These are phyloP conservation scores for Vachellia collinsii DNA, from an alignment of 306 rosid species.

Conservation along the genomic window DNA sequence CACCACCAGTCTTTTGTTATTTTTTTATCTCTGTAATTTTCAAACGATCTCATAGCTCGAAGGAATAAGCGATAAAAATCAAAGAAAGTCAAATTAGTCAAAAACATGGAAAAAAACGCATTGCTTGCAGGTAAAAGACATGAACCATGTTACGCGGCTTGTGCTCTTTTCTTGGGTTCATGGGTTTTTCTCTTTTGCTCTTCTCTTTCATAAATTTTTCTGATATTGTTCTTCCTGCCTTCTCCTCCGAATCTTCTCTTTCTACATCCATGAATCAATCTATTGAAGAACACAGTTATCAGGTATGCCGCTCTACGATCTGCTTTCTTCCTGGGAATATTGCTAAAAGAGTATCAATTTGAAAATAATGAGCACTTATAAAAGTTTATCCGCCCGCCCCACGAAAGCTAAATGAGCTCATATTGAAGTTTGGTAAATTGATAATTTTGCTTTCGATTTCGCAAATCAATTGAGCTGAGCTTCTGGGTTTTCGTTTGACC, in stretches of 20 bases:
- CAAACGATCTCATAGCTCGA: not conserved
- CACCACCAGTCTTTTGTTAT: too few species aligned
- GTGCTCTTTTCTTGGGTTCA: conserved; percentile 12
- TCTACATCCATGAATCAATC: conserved; percentile 8
- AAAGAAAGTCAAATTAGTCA: not conserved
- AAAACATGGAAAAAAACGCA: not conserved
- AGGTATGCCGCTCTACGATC: conserved; percentile 17
- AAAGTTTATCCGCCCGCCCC: not conserved
- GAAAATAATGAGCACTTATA: not conserved
- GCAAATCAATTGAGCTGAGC: not conserved
- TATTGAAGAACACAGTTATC: not conserved
- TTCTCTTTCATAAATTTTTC: not conserved
- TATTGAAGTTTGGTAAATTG: not conserved
- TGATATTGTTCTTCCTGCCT: not conserved
- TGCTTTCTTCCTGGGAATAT: not conserved
- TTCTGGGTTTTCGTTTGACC: conserved; percentile 26
- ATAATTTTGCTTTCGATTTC: conserved; percentile 25
- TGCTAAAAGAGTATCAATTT: not conserved
- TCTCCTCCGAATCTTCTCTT: not conserved
- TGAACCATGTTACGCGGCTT: conserved; percentile 13
- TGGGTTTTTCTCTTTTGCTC: conserved; percentile 7
- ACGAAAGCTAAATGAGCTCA: not conserved
- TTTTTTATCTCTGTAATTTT: not conserved
- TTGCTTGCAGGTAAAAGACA: conserved; percentile 9
- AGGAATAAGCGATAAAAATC: not conserved